A percentile compares a stretch with the other conserved stretches of the same genome.
phyloP scores from a whole-genome alignment of 331 rosid species.

The Dryas integrifolia region DNA sequence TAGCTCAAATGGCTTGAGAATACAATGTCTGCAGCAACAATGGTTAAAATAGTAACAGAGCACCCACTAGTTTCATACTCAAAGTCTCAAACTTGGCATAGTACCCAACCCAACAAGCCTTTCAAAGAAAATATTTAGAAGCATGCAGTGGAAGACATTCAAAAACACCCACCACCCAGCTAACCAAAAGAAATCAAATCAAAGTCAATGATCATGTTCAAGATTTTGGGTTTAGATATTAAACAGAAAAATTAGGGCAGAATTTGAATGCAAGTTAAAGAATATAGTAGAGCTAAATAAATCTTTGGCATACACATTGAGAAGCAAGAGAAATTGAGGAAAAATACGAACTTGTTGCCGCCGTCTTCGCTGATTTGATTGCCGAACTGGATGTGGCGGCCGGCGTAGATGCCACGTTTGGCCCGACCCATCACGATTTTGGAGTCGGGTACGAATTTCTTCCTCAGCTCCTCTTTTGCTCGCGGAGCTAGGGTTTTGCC shows the following conservation, averaged over 20 bases:
- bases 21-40: conserved; percentile 8
- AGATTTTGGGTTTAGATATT: background rate
- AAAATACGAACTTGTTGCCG: conserved; percentile 70
- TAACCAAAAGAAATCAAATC: background rate
- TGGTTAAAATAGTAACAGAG: background rate
- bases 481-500: conserved; percentile 58
- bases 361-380: conserved; percentile 90
- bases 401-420: conserved; percentile 81
- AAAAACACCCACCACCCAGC: background rate
- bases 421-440: conserved; percentile 84
- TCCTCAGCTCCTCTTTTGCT: conserved; percentile 52
- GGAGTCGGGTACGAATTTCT: conserved; percentile 60
- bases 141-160: background rate
- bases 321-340: conserved; percentile 5
- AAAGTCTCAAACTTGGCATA: background rate
- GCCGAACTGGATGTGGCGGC: conserved; percentile 85
- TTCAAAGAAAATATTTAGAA: background rate
- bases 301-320: background rate
- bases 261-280: background rate
- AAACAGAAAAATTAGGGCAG: background rate
- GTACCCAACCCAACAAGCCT: background rate
- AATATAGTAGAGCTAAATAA: background rate
- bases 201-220: background rate
- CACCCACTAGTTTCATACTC: background rate
- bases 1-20: conserved; percentile 11